Evolutionary conservation across 2,329 filamentous ascomycete genomes (phyloP).

Genomic region (Onygenales sp.): DNA sequence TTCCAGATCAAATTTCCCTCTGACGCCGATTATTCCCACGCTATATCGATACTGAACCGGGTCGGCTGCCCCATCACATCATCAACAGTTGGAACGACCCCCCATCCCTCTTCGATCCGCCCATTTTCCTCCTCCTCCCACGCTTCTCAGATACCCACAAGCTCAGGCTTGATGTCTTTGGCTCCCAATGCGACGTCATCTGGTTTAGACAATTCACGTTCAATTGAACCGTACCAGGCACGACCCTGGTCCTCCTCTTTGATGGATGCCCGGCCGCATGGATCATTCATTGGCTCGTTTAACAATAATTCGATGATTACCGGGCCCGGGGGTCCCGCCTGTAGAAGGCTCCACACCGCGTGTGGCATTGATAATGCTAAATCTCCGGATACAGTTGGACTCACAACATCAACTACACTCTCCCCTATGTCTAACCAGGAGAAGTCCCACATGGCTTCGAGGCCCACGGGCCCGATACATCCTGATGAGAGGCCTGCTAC

Average conservation of each 20-base stretch:
- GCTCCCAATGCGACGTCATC: neutral
- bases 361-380: neutral
- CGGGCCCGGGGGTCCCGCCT: neutral
- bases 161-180: neutral
- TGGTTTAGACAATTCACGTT: neutral
- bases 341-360: neutral
- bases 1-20: conserved; percentile 37
- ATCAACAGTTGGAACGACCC: conserved; percentile 19
- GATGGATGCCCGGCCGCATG: neutral
- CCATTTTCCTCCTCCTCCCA: conserved; percentile 2
- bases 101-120: conserved; percentile 14
- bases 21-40: conserved; percentile 32
- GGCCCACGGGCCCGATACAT: too few species aligned
- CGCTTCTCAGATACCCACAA: neutral
- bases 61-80: conserved; percentile 36
- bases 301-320: neutral
- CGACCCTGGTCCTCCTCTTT: neutral
- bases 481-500: conserved; percentile 17
- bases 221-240: neutral
- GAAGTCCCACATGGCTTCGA: neutral
- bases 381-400: neutral
- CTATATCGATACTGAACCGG: conserved; percentile 31
- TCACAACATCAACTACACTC: neutral
- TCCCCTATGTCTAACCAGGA: neutral
- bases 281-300: neutral